phyloP scores from a whole-genome alignment of 1,284 basidiomycete species.

The Entoloma clypeatum region DNA sequence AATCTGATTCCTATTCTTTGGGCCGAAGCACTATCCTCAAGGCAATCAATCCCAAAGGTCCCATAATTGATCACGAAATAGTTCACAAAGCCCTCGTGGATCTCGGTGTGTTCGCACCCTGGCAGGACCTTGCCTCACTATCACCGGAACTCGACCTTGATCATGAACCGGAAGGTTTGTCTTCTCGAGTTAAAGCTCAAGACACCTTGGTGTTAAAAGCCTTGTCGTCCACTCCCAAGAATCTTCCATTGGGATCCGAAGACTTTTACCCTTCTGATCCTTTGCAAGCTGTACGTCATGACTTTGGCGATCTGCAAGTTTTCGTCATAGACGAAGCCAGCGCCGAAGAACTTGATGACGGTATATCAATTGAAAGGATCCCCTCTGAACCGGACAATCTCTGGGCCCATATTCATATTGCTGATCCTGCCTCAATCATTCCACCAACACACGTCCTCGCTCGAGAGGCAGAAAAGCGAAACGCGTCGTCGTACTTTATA shows the following conservation, averaged over 20 bases:
- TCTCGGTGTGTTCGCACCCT: conserved; percentile 69
- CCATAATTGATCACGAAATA: conserved; percentile 36
- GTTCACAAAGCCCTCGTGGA: conserved; percentile 53
- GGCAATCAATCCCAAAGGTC: conserved; percentile 39
- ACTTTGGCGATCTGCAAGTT: conserved; percentile 80
- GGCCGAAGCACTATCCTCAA: conserved; percentile 63
- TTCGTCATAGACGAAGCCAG: conserved; percentile 85
- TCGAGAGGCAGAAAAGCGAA: conserved; percentile 48
- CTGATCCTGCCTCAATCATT: conserved; percentile 87
- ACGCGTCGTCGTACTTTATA: conserved; percentile 59
- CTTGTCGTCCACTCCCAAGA: conserved; percentile 21
- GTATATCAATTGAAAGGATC: conserved; percentile 75
- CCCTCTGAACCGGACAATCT: conserved; percentile 50
- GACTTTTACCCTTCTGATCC: conserved; percentile 59
- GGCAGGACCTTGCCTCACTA: conserved; percentile 59
- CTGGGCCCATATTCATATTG: conserved; percentile 94
- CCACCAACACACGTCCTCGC: conserved; percentile 64
- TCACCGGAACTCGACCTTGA: conserved; percentile 30
- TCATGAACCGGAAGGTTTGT: conserved; percentile 33
- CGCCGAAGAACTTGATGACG: conserved; percentile 94
- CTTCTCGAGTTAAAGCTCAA: conserved; percentile 26
- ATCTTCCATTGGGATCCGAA: conserved; percentile 44
- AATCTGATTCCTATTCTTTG: conserved; percentile 58
- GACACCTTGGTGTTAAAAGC: conserved; percentile 34
- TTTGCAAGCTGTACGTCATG: conserved; percentile 69